phyloP scores from a whole-genome alignment of 495 filamentous ascomycete genomes.

The Lindgomyces ingoldianus region DNA sequence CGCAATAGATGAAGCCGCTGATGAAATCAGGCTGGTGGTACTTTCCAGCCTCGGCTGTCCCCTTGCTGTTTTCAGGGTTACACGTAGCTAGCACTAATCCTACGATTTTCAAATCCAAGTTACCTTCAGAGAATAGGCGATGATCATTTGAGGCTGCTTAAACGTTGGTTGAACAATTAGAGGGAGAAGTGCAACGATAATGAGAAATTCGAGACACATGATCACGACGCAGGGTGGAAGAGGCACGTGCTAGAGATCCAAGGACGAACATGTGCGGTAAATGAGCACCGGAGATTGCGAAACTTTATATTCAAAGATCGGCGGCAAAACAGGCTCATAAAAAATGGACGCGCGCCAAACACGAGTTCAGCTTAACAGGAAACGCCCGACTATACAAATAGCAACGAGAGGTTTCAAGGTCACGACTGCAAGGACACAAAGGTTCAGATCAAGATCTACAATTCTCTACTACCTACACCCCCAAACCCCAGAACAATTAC shows the following conservation, averaged over 20 bases:
- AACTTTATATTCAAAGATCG: no score
- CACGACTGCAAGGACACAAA: no score
- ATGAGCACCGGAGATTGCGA: no score
- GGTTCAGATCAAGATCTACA: constrained; percentile 13
- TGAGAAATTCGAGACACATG: not conserved
- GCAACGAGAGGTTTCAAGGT: no score
- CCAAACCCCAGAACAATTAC: constrained; percentile 22
- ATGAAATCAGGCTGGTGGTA: no score
- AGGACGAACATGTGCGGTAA: no score
- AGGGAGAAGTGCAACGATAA: not conserved
- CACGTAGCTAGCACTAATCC: not conserved
- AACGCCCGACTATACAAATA: no score
- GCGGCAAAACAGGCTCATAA: no score
- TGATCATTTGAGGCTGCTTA: not conserved
- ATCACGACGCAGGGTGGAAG: not conserved
- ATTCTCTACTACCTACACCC: constrained; percentile 24
- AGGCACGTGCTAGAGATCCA: no score
- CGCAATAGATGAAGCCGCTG: no score
- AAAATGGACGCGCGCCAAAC: no score
- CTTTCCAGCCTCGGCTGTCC: not conserved
- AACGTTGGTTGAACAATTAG: not conserved
- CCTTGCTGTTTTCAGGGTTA: not conserved
- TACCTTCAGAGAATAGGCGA: not conserved
- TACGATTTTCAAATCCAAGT: not conserved
- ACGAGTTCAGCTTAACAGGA: no score